phyloP scores from a whole-genome alignment of 2,329 filamentous ascomycete genomes.

The Pyrenochaeta sp. region DNA sequence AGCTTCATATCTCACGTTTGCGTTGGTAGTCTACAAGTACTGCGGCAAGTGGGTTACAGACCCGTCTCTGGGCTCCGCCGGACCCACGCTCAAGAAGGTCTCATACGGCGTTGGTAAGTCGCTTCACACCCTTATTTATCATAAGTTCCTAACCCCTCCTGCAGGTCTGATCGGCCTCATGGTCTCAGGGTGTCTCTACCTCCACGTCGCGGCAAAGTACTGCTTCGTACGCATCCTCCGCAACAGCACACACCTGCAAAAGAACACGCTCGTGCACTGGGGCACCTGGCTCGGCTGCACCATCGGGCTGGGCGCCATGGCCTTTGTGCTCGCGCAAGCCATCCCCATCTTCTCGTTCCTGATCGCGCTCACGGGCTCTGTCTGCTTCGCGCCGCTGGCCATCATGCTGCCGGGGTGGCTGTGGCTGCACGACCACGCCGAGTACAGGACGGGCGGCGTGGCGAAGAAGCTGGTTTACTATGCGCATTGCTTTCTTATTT shows the following conservation, averaged over 20 bases:
- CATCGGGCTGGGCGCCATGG: conserved; percentile 55
- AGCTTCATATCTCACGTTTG: conserved; percentile 64
- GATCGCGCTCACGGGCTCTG: conserved; percentile 23
- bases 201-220: conserved; percentile 62
- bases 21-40: conserved; percentile 66
- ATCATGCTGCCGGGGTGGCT: conserved; percentile 54
- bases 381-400: background rate
- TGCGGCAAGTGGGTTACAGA: conserved; percentile 69
- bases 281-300: conserved; percentile 62
- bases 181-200: conserved; percentile 56
- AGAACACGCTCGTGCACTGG: conserved; percentile 62
- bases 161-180: conserved; percentile 57
- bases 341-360: conserved; percentile 54
- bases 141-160: too few relatives aligned
- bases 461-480: conserved; percentile 45
- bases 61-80: conserved; percentile 67
- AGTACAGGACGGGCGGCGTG: conserved; percentile 45
- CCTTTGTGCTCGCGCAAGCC: conserved; percentile 58
- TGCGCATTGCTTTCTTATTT: conserved; percentile 51
- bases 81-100: conserved; percentile 65
- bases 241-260: conserved; percentile 58
- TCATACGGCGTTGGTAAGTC: conserved; percentile 62
- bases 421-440: conserved; percentile 58
- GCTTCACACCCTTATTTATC: background rate
- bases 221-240: conserved; percentile 63